Evolutionary conservation across 192 early-diverging fungal genomes (phyloP).

Genomic region (Ambispora gerdemannii): DNA sequence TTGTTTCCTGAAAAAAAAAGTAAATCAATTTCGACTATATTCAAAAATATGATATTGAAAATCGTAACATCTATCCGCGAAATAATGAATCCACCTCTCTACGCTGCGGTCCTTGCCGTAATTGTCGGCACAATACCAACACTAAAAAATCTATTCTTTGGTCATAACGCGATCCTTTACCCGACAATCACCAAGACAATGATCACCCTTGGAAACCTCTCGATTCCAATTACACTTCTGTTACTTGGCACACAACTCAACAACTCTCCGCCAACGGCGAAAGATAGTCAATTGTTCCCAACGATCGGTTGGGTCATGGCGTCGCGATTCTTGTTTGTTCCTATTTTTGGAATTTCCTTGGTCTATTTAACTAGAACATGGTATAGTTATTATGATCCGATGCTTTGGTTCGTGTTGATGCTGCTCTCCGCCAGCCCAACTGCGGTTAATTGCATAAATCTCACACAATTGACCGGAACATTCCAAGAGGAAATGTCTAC

Average conservation of each 20-base stretch:
- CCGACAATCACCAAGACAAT: conserved; percentile 12
- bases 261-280: neutral
- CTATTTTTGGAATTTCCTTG: conserved; percentile 14
- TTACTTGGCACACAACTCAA: conserved; percentile 19
- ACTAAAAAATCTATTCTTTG: conserved; percentile 27
- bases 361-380: neutral
- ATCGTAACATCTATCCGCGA: too few species aligned
- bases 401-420: conserved; percentile 23
- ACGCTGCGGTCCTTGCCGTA: conserved; percentile 21
- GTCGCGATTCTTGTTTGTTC: conserved; percentile 18
- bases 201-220: neutral
- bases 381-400: conserved; percentile 28
- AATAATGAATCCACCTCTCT: conserved; percentile 25
- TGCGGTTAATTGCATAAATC: conserved; percentile 26
- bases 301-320: conserved; percentile 1
- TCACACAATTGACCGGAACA: conserved; percentile 9
- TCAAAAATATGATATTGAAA: too few species aligned
- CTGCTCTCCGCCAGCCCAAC: conserved; percentile 18
- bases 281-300: neutral
- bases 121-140: conserved; percentile 20
- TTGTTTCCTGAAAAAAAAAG: too few species aligned
- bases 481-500: conserved; percentile 24
- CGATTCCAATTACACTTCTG: conserved; percentile 25
- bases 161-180: neutral
- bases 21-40: too few species aligned